These are phyloP conservation scores for Pestalotiopsis sp. DNA, from an alignment of 2,329 filamentous ascomycete genomes.

Conservation along the genomic window DNA sequence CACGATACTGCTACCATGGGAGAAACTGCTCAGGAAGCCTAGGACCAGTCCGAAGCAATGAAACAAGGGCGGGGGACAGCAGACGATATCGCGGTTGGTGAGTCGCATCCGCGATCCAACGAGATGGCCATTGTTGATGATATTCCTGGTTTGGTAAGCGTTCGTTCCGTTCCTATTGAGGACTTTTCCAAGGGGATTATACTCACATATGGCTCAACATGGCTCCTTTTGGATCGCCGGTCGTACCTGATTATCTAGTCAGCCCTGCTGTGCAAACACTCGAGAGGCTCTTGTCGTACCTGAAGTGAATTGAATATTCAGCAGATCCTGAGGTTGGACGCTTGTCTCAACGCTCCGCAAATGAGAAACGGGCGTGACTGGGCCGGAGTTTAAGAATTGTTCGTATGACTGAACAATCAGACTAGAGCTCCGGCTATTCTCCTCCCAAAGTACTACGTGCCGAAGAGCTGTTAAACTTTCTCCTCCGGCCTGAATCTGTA, in stretches of 20 bases:
- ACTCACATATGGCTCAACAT: not conserved
- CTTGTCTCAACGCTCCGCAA: not conserved
- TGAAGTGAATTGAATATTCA: not conserved
- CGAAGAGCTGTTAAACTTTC: not conserved
- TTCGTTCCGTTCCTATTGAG: not conserved
- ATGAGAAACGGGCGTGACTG: not conserved
- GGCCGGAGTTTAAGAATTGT: not conserved
- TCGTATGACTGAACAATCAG: not conserved
- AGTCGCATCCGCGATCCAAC: conserved; percentile 70
- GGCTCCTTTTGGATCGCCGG: not conserved
- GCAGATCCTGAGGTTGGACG: not conserved
- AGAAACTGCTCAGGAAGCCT: conserved; percentile 71
- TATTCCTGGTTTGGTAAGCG: conserved; percentile 22
- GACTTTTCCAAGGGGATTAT: not conserved
- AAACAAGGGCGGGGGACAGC: conserved; percentile 66
- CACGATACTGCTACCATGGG: conserved; percentile 63
- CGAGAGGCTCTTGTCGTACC: not conserved
- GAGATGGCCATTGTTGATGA: conserved; percentile 69
- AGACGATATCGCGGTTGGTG: conserved; percentile 63
- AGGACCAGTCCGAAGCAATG: conserved; percentile 75
- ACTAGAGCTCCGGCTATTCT: not conserved
- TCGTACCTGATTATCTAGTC: not conserved
- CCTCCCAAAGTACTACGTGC: not conserved
- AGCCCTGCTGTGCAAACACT: not conserved
- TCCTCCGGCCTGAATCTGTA: not conserved